Base-by-base conservation (phyloP, 2,329 filamentous ascomycete species). In the Anisogramma anomala region DNA sequence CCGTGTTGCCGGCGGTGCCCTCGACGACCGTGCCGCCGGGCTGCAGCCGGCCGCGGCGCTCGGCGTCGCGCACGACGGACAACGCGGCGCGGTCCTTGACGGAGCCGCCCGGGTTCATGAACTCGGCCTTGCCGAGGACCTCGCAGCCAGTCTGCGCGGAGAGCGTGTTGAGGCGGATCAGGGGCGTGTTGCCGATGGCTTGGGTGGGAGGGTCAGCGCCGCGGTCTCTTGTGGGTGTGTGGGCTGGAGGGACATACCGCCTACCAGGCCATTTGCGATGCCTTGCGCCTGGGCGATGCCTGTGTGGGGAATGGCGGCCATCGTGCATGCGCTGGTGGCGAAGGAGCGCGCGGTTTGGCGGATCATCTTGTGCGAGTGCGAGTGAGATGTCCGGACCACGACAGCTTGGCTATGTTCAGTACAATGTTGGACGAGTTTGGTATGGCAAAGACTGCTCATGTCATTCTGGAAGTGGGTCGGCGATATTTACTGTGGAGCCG, bases 131-230 rank as follows among this genome's bases (percentile, higher is more conserved):
- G 56, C 89, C 91, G 30, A 96, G 79, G 44, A 98, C 71, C 53
- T 94, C 84, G 72, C 91, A 96, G 50, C 88, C 87, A 0, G 91
- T 96, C 57, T 93, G 74, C 46, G 85, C 78, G 30, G 89, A 96
- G 52, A 96, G 79, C 47, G 71, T 77, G 63, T 94, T 89, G 37
- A 98, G 71, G 36, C 84, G 81, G 61, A 98, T 94, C 40, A 98
- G 75, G 1, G 91, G 89, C 0, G 91, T 98, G 64, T 96, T 96
- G 49, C 91, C 91, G 65, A 98, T 96, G 41, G 91, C 91, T 94
- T 50, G 35, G 28, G 26, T 37, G n/a, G 34, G 8, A 25, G 31
- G 31, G 18, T 13, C 17, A 26, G 37, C 25, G 30, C 10, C 27
- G 25, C 13, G n/a, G 14, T 3, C n/a, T 30, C 19, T 17, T 19